Evolutionary conservation across 1,284 basidiomycete genomes (phyloP), one percentile per base, ranked within the genome.

Genomic region (Cystobasidium slooffiae): DNA sequence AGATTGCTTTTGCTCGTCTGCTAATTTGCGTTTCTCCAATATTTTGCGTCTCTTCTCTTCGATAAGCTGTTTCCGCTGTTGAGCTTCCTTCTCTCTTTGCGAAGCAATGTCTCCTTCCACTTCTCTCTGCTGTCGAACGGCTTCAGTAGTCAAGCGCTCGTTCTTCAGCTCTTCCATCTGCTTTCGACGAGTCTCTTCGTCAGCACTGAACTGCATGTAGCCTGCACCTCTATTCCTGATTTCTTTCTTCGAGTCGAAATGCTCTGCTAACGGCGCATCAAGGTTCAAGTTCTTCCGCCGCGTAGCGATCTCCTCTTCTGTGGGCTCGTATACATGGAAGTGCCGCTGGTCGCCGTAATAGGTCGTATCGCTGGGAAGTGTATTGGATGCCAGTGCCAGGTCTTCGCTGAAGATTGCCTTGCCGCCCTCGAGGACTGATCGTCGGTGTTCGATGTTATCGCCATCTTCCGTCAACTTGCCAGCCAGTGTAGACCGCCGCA

Each of bases 141-240:
- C 83, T 78, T 88, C 87, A 0, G 95, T 97, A 80, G 94, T 91
- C 24, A 86, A 85, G 51, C 92, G 84, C 12, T 86, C 85, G 8
- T 84, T 81, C 58, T 86, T 87, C 16, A 98, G 83, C 64, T 89
- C 89, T 64, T 91, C 90, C 91, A 94, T 91, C 83, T 97, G 90
- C 68, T 84, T 83, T 76, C 83, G 83, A 44, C 95, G 86, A 41
- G 86, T 87, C 74, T 90, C 88, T 78, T 93, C 91, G 79, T 96
- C 92, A 0, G 82, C 86, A 2, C 92, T 91, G 82, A 98, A 95
- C 79, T 91, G 88, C 81, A 95, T 96, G 83, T 91, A 92, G 0
- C 88, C 94, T 0, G 94, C 94, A 44, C 92, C 95, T 79, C 90
- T 90, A n/a, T 90, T 87, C 8, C 95, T 90, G 10, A 90, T 88